Evolutionary conservation across 257 asterid genomes (phyloP).

Genomic region (Linaria vulgaris): DNA sequence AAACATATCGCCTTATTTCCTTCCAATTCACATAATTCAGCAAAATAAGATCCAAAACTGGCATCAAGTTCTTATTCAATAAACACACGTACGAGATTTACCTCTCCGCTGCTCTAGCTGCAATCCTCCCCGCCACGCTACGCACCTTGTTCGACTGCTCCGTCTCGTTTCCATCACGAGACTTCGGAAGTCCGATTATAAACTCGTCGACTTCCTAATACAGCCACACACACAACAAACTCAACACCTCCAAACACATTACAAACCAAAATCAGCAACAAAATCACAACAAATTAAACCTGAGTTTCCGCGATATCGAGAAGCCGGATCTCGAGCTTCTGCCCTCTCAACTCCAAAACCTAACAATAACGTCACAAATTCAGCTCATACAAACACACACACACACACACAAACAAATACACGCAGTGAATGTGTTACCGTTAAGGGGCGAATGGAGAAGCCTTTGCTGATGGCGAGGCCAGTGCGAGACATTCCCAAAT

Average conservation of each 20-base stretch:
- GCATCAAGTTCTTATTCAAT: background rate
- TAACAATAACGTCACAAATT: conserved; percentile 21
- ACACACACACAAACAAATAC: conserved; percentile 11
- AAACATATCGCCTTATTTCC: too few relatives aligned
- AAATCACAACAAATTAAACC: conserved; percentile 29
- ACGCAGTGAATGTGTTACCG: conserved; percentile 38
- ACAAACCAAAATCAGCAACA: background rate
- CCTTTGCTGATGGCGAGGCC: conserved; percentile 94
- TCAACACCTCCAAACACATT: conserved; percentile 11
- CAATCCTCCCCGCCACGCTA: conserved; percentile 86
- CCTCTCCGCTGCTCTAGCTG: conserved; percentile 93
- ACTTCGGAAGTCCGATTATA: conserved; percentile 79
- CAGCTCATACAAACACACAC: conserved; percentile 15
- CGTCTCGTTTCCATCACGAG: conserved; percentile 76
- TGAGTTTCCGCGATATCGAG: conserved; percentile 73
- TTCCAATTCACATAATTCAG: too few relatives aligned
- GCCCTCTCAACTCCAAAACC: conserved; percentile 87
- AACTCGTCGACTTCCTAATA: conserved; percentile 95
- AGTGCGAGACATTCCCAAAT: conserved; percentile 78
- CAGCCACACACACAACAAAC: background rate
- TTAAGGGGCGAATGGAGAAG: conserved; percentile 69
- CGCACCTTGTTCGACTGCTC: conserved; percentile 88
- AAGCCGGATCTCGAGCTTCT: conserved; percentile 72
- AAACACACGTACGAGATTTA: conserved; percentile 22
- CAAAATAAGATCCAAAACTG: background rate